These are phyloP conservation scores for Cytidiella melzeri DNA, from an alignment of 768 basidiomycete genomes.

Conservation along the genomic window DNA sequence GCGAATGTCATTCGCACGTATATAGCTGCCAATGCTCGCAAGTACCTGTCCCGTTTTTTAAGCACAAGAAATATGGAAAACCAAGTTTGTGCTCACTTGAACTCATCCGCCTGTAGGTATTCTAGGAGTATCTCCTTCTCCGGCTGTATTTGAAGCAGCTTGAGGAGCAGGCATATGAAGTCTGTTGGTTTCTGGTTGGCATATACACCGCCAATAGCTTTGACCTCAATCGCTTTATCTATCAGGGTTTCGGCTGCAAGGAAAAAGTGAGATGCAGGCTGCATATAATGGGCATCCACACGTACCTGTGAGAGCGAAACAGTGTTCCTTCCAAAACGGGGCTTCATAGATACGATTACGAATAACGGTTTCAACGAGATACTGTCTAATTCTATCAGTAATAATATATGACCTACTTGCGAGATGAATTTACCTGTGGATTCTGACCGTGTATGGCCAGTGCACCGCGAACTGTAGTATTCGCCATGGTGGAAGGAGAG, in stretches of 20 bases:
- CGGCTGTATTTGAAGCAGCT: conserved; percentile 94
- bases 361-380: conserved; percentile 93
- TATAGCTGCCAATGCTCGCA: conserved; percentile 87
- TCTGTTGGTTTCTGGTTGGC: conserved; percentile 93
- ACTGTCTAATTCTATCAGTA: conserved; percentile 41
- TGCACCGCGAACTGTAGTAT: conserved; percentile 86
- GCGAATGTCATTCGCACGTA: conserved; percentile 95
- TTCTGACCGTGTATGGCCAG: conserved; percentile 93
- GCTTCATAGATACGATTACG: conserved; percentile 95
- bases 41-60: conserved; percentile 73
- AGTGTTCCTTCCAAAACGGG: conserved; percentile 96
- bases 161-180: conserved; percentile 88
- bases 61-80: no score
- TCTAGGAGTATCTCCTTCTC: conserved; percentile 96
- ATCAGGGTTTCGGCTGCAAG: conserved; percentile 81
- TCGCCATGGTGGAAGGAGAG: conserved; percentile 58
- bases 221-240: conserved; percentile 83
- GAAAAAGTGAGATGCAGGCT: not conserved
- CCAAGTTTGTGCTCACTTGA: conserved; percentile 78
- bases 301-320: conserved; percentile 91
- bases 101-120: conserved; percentile 94
- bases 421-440: conserved; percentile 65
- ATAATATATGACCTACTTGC: conserved; percentile 4
- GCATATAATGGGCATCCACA: conserved; percentile 1
- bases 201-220: conserved; percentile 87